A percentile compares a stretch with the other conserved stretches of the same genome.
Evolutionary conservation across 495 filamentous ascomycete species (phyloP).

Genomic region (Chaetomium fimeti): DNA sequence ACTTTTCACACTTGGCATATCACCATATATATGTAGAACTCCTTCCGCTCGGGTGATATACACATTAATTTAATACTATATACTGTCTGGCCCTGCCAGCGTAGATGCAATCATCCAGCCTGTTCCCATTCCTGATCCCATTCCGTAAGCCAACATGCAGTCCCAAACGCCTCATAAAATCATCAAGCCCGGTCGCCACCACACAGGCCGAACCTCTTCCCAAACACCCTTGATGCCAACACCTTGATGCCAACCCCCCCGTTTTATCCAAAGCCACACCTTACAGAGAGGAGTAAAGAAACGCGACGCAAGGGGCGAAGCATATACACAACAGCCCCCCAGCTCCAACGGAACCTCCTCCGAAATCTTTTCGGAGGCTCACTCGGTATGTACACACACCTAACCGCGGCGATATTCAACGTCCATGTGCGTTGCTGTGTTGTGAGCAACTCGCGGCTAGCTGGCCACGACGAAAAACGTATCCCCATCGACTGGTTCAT

Average conservation of each 20-base stretch:
- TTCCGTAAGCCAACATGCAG: neutral
- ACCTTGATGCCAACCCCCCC: neutral
- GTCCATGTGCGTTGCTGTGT: neutral
- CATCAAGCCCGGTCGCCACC: neutral
- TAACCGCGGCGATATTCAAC: neutral
- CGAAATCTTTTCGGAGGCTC: neutral
- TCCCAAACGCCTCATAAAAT: constrained; percentile 3
- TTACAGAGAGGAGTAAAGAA: neutral
- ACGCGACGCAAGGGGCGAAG: neutral
- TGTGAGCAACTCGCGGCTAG: too few species aligned
- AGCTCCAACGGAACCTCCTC: neutral
- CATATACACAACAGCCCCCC: neutral
- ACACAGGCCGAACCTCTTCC: neutral
- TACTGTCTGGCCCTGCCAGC: neutral
- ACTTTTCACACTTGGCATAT: too few species aligned
- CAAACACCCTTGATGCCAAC: neutral
- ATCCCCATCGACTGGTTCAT: constrained; percentile 13
- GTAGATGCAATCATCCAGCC: neutral
- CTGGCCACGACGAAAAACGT: constrained; percentile 6
- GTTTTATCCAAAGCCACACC: constrained; percentile 2
- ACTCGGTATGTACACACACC: neutral
- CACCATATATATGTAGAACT: neutral
- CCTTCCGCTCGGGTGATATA: neutral
- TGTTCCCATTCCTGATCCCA: neutral
- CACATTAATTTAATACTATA: neutral